Conservation (phyloP, 495 filamentous ascomycete genomes). For the Usnea hakonensis region DNA sequence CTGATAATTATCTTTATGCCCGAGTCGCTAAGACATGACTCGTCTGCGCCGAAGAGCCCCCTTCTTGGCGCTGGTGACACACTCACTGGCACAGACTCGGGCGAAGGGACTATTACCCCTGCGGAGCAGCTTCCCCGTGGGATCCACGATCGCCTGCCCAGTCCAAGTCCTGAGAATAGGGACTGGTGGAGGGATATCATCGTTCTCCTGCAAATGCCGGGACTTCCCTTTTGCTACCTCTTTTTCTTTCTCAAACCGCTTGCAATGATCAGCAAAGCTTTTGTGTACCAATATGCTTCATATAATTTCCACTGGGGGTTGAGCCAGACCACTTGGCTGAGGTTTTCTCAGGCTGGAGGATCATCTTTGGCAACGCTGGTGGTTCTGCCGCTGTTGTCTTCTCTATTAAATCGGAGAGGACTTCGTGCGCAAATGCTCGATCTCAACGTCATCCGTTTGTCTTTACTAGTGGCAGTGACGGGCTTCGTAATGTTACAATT, state of each 20-base stretch:
- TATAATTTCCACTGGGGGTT: constrained; percentile 17
- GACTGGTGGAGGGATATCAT: constrained; percentile 21
- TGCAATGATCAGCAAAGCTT: constrained; percentile 18
- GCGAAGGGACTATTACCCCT: background rate
- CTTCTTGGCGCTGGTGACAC: constrained; percentile 12
- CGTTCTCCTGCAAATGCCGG: constrained; percentile 8
- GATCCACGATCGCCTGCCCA: constrained; percentile 5
- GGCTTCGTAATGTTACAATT: constrained; percentile 19
- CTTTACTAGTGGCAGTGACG: constrained; percentile 9
- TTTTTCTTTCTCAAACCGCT: constrained; percentile 19
- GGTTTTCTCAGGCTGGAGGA: constrained; percentile 20
- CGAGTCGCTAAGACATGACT: constrained; percentile 15
- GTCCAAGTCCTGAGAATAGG: background rate
- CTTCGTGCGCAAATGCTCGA: constrained; percentile 16
- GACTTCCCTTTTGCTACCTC: constrained; percentile 15
- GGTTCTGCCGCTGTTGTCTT: constrained; percentile 10
- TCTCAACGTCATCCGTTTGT: constrained; percentile 17
- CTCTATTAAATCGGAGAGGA: constrained; percentile 6
- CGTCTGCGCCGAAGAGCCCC: constrained; percentile 10
- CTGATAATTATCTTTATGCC: constrained; percentile 17
- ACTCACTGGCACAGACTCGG: background rate
- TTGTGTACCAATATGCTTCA: constrained; percentile 20
- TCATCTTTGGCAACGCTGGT: constrained; percentile 13
- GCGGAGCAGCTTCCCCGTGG: constrained; percentile 6
- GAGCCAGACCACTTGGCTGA: constrained; percentile 18